Evolutionary conservation across 1,284 basidiomycete genomes (phyloP).

Genomic region (Puccinia triticina): DNA sequence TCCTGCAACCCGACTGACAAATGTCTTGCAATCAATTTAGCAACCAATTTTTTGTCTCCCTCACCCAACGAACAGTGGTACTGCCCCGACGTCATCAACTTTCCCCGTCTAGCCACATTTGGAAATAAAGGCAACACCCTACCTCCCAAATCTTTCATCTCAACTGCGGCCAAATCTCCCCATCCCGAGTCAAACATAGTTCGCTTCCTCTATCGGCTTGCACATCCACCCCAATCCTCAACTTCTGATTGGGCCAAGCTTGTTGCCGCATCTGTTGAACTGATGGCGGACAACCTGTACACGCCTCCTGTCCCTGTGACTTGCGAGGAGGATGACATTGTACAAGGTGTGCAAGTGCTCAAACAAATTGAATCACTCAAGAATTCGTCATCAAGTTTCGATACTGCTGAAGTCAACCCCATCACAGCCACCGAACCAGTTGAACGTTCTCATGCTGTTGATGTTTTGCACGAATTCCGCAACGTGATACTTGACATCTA

Average conservation of each 20-base stretch:
- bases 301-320: neutral
- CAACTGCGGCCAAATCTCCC: neutral
- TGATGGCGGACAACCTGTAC: constrained; percentile 6
- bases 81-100: too few species aligned
- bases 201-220: neutral
- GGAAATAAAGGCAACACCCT: neutral
- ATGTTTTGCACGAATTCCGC: constrained; percentile 4
- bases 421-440: neutral
- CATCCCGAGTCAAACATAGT: neutral
- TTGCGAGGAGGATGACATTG: neutral
- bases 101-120: neutral
- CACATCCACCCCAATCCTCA: neutral
- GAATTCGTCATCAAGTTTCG: neutral
- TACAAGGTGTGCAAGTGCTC: neutral
- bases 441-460: neutral
- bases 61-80: neutral
- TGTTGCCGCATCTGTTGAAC: constrained; percentile 1
- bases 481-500: neutral
- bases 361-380: neutral
- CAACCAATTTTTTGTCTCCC: neutral
- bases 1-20: too few species aligned
- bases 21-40: neutral
- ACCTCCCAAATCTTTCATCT: neutral
- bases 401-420: neutral
- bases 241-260: neutral